Evolutionary conservation across 768 basidiomycete genomes (phyloP).

Genomic region (Tylopilus subfusipes): DNA sequence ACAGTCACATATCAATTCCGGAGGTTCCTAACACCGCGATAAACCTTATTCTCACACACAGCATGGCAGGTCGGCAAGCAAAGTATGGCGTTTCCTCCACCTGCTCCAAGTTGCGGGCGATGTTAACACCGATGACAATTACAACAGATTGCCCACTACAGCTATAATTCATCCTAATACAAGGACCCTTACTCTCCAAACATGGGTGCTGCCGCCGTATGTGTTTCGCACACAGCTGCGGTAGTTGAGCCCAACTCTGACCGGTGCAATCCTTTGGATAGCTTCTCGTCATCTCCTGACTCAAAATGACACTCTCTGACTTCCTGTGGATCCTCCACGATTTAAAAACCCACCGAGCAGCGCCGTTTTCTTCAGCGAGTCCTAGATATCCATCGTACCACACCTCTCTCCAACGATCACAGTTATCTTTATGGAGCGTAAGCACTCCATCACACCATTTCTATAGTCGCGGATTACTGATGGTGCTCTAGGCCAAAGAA

Average conservation of each 20-base stretch:
- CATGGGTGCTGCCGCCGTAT: constrained; percentile 11
- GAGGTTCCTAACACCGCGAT: constrained; percentile 8
- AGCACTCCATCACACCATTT: not conserved
- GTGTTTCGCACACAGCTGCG: constrained; percentile 16
- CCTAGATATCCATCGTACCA: constrained; percentile 3
- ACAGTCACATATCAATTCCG: constrained; percentile 3
- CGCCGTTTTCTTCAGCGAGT: constrained; percentile 3
- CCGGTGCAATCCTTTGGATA: constrained; percentile 5
- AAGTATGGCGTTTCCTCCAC: constrained; percentile 25
- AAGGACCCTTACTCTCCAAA: constrained; percentile 12
- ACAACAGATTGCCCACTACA: constrained; percentile 17
- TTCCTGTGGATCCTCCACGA: constrained; percentile 21
- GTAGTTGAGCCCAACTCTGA: constrained; percentile 10
- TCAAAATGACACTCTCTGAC: constrained; percentile 19
- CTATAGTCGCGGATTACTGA: constrained; percentile 2
- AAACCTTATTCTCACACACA: constrained; percentile 29
- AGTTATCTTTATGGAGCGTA: constrained; percentile 16
- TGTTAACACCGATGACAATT: constrained; percentile 17
- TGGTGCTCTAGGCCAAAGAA: constrained; percentile 13
- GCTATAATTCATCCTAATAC: constrained; percentile 10
- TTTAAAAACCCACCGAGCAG: constrained; percentile 22
- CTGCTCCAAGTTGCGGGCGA: constrained; percentile 18
- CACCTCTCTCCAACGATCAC: constrained; percentile 1
- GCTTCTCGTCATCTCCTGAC: constrained; percentile 24
- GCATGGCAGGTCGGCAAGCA: constrained; percentile 28